Conservation (phyloP, 192 early-diverging fungal species). For the Backusella macrospora region DNA sequence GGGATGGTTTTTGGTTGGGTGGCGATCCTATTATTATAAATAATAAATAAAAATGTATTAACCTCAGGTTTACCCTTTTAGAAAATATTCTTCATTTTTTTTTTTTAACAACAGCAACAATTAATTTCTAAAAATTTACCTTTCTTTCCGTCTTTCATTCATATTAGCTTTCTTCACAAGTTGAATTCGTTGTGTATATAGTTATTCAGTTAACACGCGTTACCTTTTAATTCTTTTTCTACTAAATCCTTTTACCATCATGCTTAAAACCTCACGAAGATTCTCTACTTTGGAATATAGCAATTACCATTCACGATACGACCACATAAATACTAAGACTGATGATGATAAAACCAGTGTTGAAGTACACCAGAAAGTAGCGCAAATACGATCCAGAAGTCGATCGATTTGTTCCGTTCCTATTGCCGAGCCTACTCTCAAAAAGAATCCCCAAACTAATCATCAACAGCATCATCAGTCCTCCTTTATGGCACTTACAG, state of each 20-base stretch:
- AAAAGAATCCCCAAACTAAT: background rate
- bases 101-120: conserved; percentile 4
- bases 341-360: background rate
- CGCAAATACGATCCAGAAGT: conserved; percentile 23
- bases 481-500: conserved; percentile 3
- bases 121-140: background rate
- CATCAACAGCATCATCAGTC: background rate
- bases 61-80: background rate
- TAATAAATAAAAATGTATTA: conserved; percentile 14
- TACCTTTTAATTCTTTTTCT: too few relatives aligned
- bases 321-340: background rate
- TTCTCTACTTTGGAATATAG: conserved; percentile 18
- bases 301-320: background rate
- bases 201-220: background rate
- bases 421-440: background rate
- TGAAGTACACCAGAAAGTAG: conserved; percentile 13
- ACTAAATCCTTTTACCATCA: background rate
- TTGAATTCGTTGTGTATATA: conserved; percentile 10
- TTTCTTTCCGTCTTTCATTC: conserved; percentile 15
- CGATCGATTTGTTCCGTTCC: conserved; percentile 15
- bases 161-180: background rate
- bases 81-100: background rate
- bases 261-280: conserved; percentile 16
- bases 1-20: background rate
- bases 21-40: conserved; percentile 7